Conservation (phyloP, 345 rosid genomes). For the Leavenworthia alabamica region DNA sequence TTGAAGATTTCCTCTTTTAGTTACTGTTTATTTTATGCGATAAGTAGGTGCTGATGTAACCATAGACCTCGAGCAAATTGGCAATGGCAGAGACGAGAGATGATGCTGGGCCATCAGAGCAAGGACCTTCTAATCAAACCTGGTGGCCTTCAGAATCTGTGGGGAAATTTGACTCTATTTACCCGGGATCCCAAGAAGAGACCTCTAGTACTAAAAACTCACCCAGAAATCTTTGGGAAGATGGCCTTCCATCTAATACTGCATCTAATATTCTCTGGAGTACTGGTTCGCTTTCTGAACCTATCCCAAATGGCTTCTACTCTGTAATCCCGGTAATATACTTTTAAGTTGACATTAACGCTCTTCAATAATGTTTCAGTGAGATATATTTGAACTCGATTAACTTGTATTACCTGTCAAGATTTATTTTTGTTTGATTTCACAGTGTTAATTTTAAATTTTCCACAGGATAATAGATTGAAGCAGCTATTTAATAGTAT, state of each 20-base stretch:
- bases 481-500: conserved; percentile 60
- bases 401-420: not conserved
- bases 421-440: not conserved
- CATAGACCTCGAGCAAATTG: conserved; percentile 45
- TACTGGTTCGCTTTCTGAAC: conserved; percentile 74
- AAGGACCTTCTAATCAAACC: conserved; percentile 56
- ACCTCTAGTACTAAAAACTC: conserved; percentile 48
- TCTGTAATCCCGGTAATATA: conserved; percentile 63
- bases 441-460: not conserved
- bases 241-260: conserved; percentile 52
- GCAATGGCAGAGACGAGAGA: conserved; percentile 80
- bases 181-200: conserved; percentile 69
- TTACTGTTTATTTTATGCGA: conserved; percentile 44
- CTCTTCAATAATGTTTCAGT: not conserved
- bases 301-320: conserved; percentile 88
- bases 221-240: conserved; percentile 55
- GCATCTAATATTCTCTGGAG: conserved; percentile 91
- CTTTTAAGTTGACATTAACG: conserved; percentile 1
- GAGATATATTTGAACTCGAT: not conserved
- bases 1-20: conserved; percentile 25
- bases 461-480: conserved; percentile 70
- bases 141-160: conserved; percentile 93
- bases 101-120: conserved; percentile 60
- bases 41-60: conserved; percentile 58
- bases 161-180: conserved; percentile 63